Conservation (phyloP, 176 grass and related monocot genomes). For the Zizania latifolia region DNA sequence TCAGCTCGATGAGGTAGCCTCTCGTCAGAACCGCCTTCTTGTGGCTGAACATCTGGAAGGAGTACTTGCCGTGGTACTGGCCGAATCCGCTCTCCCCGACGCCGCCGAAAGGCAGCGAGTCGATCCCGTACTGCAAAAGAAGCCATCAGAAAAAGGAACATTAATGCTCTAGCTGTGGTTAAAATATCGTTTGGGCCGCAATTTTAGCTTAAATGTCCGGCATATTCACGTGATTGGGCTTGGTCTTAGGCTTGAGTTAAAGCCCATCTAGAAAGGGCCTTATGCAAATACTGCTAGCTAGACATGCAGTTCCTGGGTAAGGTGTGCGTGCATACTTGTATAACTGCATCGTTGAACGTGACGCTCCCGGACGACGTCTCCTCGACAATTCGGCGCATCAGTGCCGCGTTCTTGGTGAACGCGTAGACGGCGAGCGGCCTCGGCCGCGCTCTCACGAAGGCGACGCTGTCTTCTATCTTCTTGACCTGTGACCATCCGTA, state of each 20-base stretch:
- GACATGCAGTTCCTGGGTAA: too few relatives aligned
- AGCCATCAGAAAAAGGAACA: neutral
- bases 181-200: neutral
- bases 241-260: too few relatives aligned
- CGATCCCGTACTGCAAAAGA: constrained; percentile 47
- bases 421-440: constrained; percentile 81
- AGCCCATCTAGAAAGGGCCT: neutral
- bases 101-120: constrained; percentile 78
- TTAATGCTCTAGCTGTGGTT: too few relatives aligned
- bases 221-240: too few relatives aligned
- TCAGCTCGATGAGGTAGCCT: constrained; percentile 58
- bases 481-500: constrained; percentile 42
- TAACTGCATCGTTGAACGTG: constrained; percentile 70
- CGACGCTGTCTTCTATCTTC: constrained; percentile 82
- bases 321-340: constrained; percentile 40
- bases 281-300: too few relatives aligned
- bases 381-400: constrained; percentile 46
- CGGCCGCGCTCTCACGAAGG: constrained; percentile 57
- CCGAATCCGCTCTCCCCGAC: constrained; percentile 80
- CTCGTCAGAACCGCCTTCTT: constrained; percentile 63
- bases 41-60: constrained; percentile 90
- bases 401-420: constrained; percentile 50
- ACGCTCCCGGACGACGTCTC: constrained; percentile 84
- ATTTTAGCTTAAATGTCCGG: neutral
- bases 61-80: constrained; percentile 90